phyloP scores from a whole-genome alignment of 345 rosid genomes.

The Hibiscus syriacus region DNA sequence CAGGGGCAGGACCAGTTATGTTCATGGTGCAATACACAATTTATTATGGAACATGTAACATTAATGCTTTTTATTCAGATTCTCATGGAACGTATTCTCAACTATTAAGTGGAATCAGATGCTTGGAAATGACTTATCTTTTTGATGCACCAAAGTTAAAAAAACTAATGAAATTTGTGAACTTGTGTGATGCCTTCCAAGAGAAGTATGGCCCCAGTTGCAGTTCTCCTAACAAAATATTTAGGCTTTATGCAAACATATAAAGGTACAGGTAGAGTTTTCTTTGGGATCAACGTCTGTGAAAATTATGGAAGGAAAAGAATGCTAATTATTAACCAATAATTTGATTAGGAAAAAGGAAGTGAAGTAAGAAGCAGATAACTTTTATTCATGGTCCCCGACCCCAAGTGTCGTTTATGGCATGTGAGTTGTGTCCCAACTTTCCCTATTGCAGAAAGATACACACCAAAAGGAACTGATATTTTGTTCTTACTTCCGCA shows the following conservation, averaged over 20 bases:
- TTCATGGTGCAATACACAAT: background rate
- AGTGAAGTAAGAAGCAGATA: background rate
- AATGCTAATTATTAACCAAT: background rate
- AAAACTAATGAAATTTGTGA: background rate
- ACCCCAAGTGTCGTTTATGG: background rate
- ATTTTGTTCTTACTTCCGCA: background rate
- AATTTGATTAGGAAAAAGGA: background rate
- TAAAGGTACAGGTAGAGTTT: background rate
- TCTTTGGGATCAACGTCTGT: background rate
- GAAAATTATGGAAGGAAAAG: background rate
- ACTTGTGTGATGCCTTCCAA: background rate
- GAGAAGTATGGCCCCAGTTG: background rate
- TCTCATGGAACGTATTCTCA: slow-evolving; percentile 17
- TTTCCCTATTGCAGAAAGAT: background rate
- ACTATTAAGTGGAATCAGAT: slow-evolving; percentile 37
- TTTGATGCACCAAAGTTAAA: background rate
- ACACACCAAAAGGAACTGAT: background rate
- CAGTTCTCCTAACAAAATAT: background rate
- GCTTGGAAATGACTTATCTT: slow-evolving; percentile 15
- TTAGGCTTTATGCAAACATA: background rate
- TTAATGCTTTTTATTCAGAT: slow-evolving; percentile 1
- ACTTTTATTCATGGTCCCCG: background rate
- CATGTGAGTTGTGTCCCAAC: background rate
- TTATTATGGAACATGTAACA: slow-evolving; percentile 2
- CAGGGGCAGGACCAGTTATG: slow-evolving; percentile 4